A percentile compares a stretch with the other conserved stretches of the same genome.
Conservation (phyloP, 768 basidiomycete genomes). For the Russula lepida region DNA sequence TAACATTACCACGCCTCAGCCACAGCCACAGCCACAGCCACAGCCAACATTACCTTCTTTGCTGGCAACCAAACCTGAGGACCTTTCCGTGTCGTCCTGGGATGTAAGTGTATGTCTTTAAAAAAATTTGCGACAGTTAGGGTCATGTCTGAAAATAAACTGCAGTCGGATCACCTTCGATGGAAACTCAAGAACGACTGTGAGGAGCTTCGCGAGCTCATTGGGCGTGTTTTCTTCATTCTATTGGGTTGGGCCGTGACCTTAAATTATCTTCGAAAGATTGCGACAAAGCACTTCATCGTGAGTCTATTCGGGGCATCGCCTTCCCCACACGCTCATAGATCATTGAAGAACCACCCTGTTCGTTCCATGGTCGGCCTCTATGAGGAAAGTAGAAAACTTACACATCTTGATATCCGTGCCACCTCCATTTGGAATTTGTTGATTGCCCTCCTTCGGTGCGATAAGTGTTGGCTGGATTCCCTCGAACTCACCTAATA, state of each 20-base stretch:
- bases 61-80: neutral
- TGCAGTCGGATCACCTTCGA: neutral
- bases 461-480: neutral
- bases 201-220: constrained; percentile 8
- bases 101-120: neutral
- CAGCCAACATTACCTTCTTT: neutral
- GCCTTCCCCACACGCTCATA: neutral
- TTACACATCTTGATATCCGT: neutral
- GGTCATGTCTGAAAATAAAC: neutral
- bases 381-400: neutral
- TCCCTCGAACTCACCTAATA: neutral
- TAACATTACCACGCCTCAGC: neutral
- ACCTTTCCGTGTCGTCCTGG: neutral
- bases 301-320: neutral
- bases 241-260: neutral
- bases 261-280: neutral
- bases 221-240: neutral
- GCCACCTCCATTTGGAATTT: neutral
- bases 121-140: neutral
- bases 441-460: neutral
- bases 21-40: neutral
- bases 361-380: neutral
- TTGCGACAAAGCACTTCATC: neutral
- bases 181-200: constrained; percentile 12
- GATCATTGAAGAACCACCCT: neutral